Evolutionary conservation across 768 basidiomycete genomes (phyloP), one percentile per base, ranked within the genome.

Genomic region (Boletellus sp.): DNA sequence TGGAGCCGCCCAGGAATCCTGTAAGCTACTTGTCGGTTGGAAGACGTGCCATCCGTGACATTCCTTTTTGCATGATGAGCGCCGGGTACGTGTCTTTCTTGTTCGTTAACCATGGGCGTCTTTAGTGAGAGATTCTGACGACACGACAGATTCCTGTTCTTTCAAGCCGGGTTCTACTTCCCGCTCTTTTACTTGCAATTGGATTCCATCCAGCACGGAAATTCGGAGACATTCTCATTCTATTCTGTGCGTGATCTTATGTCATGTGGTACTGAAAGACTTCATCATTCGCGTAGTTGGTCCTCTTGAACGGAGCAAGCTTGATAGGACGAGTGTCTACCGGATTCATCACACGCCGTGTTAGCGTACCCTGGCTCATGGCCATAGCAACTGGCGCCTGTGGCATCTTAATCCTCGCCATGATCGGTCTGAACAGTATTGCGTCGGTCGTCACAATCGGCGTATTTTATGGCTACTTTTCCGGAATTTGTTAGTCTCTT

Each of bases 111-210:
- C 28, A 28, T 28, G 22, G 28, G 1, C 45, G 1, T 22, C 15
- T 1, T 40, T 46, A 33, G 32, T 17, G 1, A 32, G 3, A 8
- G 34, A 49, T 24, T 0, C 9, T 36, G 11, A 22, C 34, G 2
- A 37, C 19, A 15, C 1, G 15, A 13, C 22, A 66, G 65, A 53
- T 26, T 52, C 16, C 2, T 61, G 0, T 43, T 69, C 36, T 67
- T 71, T 15, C 58, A 72, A 5, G 53, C 60, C 2, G 76, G 74
- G 3, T 58, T 78, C 31, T 80, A 72, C 51, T 78, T 72, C 40
- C 79, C 80, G 0, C 67, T 79, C 16, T 83, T 80, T 62, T 84
- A 78, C 58, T 55, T 84, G 7, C 83, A 84, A 52, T 62, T 83
- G 12, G 74, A 78, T 49, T 72, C 80, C 1, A 67, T 78, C 26